Percentiles rank a stretch among this genome's conserved stretches.
Evolutionary conservation across 192 early-diverging fungal genomes (phyloP).

Genomic region (Dimargaris cristalligena): DNA sequence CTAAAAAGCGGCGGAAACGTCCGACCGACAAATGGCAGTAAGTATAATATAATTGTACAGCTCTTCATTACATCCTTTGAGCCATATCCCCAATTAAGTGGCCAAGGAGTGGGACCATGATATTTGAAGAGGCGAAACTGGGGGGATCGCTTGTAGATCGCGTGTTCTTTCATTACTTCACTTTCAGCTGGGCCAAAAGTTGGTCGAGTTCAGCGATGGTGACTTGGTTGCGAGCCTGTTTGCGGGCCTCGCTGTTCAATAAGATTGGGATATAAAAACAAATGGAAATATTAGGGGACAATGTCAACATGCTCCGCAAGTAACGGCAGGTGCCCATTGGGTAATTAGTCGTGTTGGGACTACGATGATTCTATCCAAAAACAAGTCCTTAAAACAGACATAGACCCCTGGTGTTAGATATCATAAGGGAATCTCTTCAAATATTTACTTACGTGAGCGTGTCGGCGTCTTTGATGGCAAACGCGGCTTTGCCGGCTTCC

Average conservation of each 20-base stretch:
- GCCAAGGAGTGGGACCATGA: no score
- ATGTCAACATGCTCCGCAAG: no score
- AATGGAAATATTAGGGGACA: no score
- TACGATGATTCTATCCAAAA: not conserved
- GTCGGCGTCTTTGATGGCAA: slow-evolving; percentile 40
- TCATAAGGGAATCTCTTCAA: not conserved
- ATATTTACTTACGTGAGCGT: slow-evolving; percentile 30
- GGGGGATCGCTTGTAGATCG: no score
- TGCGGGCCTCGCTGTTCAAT: slow-evolving; percentile 7
- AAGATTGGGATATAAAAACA: no score
- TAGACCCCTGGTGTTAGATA: not conserved
- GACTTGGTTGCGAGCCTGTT: not conserved
- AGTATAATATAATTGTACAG: no score
- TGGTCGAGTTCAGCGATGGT: slow-evolving; percentile 2
- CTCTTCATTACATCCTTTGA: no score
- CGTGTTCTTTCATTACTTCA: not conserved
- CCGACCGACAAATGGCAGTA: no score
- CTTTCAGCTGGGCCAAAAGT: slow-evolving; percentile 8
- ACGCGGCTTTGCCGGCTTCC: slow-evolving; percentile 55
- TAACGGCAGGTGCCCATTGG: not conserved
- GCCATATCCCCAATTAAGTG: no score
- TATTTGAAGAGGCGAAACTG: no score
- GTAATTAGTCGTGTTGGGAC: not conserved
- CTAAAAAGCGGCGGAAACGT: no score
- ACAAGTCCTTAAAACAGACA: not conserved